Conservation (phyloP, 2,329 filamentous ascomycete genomes). For the Pseudocercospora pini-densiflorae region DNA sequence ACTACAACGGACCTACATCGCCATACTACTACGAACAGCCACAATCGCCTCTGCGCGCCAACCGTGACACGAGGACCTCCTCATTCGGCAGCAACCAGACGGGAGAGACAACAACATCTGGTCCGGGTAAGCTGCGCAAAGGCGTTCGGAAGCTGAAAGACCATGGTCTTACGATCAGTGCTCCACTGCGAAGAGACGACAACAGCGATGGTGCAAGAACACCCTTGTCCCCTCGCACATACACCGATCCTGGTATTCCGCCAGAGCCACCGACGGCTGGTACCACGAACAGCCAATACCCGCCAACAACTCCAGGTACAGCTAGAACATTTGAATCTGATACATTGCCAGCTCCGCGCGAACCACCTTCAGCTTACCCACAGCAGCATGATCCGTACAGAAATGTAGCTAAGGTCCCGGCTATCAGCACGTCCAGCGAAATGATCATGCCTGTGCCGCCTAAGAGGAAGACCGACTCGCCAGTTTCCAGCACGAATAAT, state of each 20-base stretch:
- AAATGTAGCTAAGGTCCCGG: background rate
- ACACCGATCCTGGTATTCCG: conserved; percentile 57
- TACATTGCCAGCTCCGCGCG: conserved; percentile 31
- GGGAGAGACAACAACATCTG: conserved; percentile 33
- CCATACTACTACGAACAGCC: conserved; percentile 21
- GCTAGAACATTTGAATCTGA: conserved; percentile 29
- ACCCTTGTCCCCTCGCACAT: conserved; percentile 62
- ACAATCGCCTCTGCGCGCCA: conserved; percentile 23
- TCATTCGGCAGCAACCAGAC: conserved; percentile 47
- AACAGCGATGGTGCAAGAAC: conserved; percentile 54
- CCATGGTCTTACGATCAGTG: conserved; percentile 57
- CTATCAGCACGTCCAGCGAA: background rate
- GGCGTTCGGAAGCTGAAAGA: conserved; percentile 51
- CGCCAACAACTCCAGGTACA: conserved; percentile 40
- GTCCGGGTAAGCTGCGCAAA: conserved; percentile 35
- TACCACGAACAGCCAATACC: conserved; percentile 36
- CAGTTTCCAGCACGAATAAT: background rate
- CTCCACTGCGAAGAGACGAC: conserved; percentile 53
- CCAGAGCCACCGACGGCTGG: conserved; percentile 53
- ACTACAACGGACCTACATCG: conserved; percentile 14
- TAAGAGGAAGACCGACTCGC: background rate
- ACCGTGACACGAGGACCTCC: conserved; percentile 39
- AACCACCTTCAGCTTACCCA: conserved; percentile 33
- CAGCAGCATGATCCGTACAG: background rate
- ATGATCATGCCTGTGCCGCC: background rate